Evolutionary conservation across 306 rosid genomes (phyloP).

Genomic region (Abrus precatorius): DNA sequence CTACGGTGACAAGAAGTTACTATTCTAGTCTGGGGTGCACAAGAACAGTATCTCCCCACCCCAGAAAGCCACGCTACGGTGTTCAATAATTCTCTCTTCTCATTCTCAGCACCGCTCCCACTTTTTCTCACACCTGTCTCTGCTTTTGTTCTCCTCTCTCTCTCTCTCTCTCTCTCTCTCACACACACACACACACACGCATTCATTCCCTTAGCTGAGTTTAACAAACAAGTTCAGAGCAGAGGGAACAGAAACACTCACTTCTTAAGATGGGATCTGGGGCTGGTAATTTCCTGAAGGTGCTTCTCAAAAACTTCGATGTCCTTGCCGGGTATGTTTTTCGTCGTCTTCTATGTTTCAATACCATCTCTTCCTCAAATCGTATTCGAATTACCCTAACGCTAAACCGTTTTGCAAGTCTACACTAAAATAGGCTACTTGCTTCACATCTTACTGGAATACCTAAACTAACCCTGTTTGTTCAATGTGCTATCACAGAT

Average conservation of each 20-base stretch:
- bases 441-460: not conserved
- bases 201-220: not conserved
- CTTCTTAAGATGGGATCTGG: slow-evolving; percentile 84
- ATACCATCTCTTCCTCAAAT: not conserved
- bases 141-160: not conserved
- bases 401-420: not conserved
- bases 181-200: not conserved
- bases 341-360: too few species aligned
- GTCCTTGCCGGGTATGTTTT: slow-evolving; percentile 90
- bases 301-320: slow-evolving; percentile 80
- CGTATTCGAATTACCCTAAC: not conserved
- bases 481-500: not conserved
- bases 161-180: not conserved
- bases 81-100: not conserved
- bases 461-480: not conserved
- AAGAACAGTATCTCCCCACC: not conserved
- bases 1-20: not conserved
- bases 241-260: not conserved
- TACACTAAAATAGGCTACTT: not conserved
- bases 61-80: not conserved
- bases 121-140: slow-evolving; percentile 12
- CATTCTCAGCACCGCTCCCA: not conserved
- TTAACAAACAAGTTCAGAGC: slow-evolving; percentile 1
- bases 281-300: slow-evolving; percentile 77
- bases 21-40: not conserved